Conservation (phyloP, 2,329 filamentous ascomycete genomes). For the Clathrospora elynae region DNA sequence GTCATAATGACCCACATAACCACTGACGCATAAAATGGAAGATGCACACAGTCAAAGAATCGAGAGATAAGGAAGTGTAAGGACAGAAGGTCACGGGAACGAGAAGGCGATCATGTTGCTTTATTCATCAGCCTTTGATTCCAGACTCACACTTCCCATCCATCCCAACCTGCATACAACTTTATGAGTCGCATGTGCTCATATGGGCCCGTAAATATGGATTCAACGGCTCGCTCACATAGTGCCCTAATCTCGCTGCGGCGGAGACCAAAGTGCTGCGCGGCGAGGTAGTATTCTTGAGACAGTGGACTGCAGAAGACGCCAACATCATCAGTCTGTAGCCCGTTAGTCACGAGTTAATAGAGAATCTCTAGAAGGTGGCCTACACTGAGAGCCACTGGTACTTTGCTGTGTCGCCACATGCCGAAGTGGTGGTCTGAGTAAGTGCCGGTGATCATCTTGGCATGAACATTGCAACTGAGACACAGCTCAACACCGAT, state of each 20-base stretch:
- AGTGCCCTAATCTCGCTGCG: constrained; percentile 58
- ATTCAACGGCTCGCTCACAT: constrained; percentile 64
- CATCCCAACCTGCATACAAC: constrained; percentile 32
- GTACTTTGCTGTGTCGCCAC: constrained; percentile 64
- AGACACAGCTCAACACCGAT: constrained; percentile 77
- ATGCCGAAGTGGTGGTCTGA: constrained; percentile 76
- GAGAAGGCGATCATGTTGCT: no score
- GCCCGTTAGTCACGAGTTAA: constrained; percentile 14
- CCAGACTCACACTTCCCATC: constrained; percentile 12
- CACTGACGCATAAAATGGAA: no score
- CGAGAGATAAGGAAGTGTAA: no score
- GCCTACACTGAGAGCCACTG: constrained; percentile 71
- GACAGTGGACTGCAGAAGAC: constrained; percentile 78
- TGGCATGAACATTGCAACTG: constrained; percentile 79
- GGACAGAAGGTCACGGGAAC: no score
- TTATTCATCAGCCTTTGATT: no score
- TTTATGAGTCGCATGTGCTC: constrained; percentile 62
- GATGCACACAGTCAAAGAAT: no score
- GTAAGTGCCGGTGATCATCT: constrained; percentile 69
- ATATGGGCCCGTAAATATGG: constrained; percentile 68
- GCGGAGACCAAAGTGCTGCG: constrained; percentile 68
- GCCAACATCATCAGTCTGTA: constrained; percentile 80
- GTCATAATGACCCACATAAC: no score
- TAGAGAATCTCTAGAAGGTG: neutral
- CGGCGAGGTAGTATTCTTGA: constrained; percentile 76